A percentile compares a stretch with the other conserved stretches of the same genome.
phyloP scores from a whole-genome alignment of 345 rosid genomes.

The Nasturtium officinale region DNA sequence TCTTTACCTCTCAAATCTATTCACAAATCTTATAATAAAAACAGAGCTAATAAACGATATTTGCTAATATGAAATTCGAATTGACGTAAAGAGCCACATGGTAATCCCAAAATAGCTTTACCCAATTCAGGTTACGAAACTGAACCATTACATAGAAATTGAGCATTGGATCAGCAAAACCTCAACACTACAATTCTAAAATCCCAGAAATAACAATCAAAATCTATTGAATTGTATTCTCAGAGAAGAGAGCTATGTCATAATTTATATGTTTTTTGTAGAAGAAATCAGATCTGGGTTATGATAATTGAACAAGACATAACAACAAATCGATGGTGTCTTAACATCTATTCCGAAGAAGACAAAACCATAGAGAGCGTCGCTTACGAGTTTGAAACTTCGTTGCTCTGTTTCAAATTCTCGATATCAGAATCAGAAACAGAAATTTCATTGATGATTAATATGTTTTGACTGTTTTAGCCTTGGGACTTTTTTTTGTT shows the following conservation, averaged over 20 bases:
- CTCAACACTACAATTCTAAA: background rate
- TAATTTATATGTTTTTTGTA: background rate
- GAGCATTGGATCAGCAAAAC: background rate
- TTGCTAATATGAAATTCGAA: background rate
- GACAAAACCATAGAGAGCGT: constrained; percentile 3
- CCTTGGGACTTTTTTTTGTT: background rate
- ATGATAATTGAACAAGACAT: background rate
- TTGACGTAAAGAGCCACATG: background rate
- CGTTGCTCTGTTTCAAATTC: constrained; percentile 14
- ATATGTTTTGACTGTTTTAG: background rate
- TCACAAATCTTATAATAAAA: constrained; percentile 14
- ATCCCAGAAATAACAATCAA: constrained; percentile 7
- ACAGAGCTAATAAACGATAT: background rate
- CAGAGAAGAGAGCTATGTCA: background rate
- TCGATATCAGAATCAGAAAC: background rate
- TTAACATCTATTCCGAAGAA: background rate
- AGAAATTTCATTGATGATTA: background rate
- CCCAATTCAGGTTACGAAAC: background rate
- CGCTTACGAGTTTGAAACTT: constrained; percentile 17
- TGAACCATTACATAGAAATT: background rate
- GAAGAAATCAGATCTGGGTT: constrained; percentile 9
- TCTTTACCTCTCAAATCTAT: constrained; percentile 36
- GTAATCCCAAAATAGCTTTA: background rate
- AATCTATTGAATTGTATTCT: background rate
- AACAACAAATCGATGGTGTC: background rate